Conservation (phyloP, 106 monocot genomes). For the Dendrobium officinale region DNA sequence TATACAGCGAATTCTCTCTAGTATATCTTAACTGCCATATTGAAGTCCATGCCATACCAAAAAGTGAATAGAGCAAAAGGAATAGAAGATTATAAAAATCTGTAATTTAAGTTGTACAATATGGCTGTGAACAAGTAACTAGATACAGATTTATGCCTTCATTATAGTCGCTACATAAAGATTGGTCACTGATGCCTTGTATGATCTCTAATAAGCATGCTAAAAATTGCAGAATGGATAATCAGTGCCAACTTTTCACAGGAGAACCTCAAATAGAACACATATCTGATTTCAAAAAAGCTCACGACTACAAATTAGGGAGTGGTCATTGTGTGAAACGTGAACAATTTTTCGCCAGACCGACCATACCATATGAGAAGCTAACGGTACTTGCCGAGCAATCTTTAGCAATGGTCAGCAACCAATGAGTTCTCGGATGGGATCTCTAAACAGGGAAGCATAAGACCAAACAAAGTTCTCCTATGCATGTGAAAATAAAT, state of each 20-base stretch:
- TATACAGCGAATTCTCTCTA: too few relatives aligned
- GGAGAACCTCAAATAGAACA: neutral
- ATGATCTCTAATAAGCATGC: neutral
- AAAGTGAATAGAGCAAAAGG: neutral
- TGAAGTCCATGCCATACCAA: neutral
- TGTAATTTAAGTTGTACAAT: neutral
- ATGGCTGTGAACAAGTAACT: neutral
- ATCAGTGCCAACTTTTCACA: neutral
- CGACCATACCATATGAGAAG: neutral
- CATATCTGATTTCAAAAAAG: neutral
- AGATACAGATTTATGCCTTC: neutral
- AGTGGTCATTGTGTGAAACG: too few relatives aligned
- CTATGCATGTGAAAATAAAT: neutral
- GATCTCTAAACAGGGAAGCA: neutral
- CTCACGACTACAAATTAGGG: neutral
- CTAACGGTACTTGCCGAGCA: neutral
- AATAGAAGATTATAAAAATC: neutral
- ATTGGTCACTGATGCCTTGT: neutral
- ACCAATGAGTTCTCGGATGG: too few relatives aligned
- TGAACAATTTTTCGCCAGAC: too few relatives aligned
- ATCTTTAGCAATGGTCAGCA: too few relatives aligned
- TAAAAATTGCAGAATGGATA: neutral
- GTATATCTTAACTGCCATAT: too few relatives aligned
- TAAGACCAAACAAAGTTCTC: neutral
- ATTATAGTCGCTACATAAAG: neutral